Conservation (phyloP, 306 rosid species). For the Castanea crenata region DNA sequence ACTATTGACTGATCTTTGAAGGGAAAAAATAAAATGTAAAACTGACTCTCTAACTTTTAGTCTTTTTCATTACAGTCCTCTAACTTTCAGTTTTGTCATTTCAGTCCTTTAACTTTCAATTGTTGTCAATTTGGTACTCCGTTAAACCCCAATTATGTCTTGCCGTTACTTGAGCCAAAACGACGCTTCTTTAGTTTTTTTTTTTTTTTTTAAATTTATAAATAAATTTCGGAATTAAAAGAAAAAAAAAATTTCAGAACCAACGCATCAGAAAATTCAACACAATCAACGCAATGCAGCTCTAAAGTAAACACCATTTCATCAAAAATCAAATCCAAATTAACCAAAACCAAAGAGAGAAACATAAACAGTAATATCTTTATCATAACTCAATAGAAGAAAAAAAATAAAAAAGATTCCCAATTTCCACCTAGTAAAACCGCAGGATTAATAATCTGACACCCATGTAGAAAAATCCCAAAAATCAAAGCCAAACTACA, state of each 20-base stretch:
- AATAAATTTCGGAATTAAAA: too few relatives aligned
- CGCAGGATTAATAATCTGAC: neutral
- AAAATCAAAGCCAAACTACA: neutral
- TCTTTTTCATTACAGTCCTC: too few relatives aligned
- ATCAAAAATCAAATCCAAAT: constrained; percentile 1
- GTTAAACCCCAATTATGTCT: too few relatives aligned
- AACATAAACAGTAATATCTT: constrained; percentile 18
- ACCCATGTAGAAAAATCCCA: neutral
- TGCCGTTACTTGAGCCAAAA: too few relatives aligned
- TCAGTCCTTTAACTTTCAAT: too few relatives aligned
- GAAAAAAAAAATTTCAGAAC: neutral
- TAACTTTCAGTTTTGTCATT: too few relatives aligned
- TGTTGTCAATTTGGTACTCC: too few relatives aligned
- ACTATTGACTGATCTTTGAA: too few relatives aligned
- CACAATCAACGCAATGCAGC: constrained; percentile 29
- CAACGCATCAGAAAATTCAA: constrained; percentile 7
- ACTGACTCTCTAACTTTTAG: too few relatives aligned
- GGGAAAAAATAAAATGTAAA: too few relatives aligned
- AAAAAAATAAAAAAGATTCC: neutral
- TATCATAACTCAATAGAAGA: neutral
- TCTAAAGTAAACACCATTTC: constrained; percentile 23
- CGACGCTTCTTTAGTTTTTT: too few relatives aligned
- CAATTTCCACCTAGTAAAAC: neutral
- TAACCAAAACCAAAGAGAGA: neutral
- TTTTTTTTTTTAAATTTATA: too few relatives aligned